Evolutionary conservation across 202 grass and related monocot genomes (phyloP), one percentile per base, ranked within the genome.

Genomic region (Carex sylvatica): DNA sequence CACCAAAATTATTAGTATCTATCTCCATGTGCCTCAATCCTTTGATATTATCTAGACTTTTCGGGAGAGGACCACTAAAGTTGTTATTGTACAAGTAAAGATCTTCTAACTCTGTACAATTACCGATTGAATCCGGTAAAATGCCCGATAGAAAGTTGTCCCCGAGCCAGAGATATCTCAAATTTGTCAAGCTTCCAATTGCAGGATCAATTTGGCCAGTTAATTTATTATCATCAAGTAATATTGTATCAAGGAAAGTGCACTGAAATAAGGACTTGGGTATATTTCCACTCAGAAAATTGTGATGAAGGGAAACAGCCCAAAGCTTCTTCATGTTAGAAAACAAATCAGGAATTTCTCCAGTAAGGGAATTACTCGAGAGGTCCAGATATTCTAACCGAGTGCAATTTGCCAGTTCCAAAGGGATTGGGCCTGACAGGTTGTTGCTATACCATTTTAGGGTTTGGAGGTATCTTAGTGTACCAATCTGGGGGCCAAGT

Each of bases 381-480:
- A 97, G 61, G 72, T 97, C 87, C 72, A 97, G 71, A 62, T 28
- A 13, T 33, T 87, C 51, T 80, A 97, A 68, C 36, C 76, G 70
- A 36, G n/a, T 94, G 74, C 94, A 94, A 58, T 91, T 88, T 13
- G 88, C 84, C 63, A 97, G 65, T 85, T 93, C 90, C 3, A 3
- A 63, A 42, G 94, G 92, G 33, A 97, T 97, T 12, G 23, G 61
- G 62, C 92, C 90, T 30, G 88, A 89, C 58, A 97, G 58, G 16
- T 15, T 89, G 38, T 97, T 97, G 12, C 0, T 0, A 56, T 33
- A 6, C 2, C 94, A 67, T 55, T 1, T n/a, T 46, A 97, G 53
- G 6, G 0, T 22, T 54, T 73, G 16, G n/a, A 97, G 79, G 52
- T 72, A 31, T 65, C 80, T 88, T 13, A 92, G 22, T 22, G 18